phyloP scores from a whole-genome alignment of 2,329 filamentous ascomycete species.

The Scedosporium boydii region DNA sequence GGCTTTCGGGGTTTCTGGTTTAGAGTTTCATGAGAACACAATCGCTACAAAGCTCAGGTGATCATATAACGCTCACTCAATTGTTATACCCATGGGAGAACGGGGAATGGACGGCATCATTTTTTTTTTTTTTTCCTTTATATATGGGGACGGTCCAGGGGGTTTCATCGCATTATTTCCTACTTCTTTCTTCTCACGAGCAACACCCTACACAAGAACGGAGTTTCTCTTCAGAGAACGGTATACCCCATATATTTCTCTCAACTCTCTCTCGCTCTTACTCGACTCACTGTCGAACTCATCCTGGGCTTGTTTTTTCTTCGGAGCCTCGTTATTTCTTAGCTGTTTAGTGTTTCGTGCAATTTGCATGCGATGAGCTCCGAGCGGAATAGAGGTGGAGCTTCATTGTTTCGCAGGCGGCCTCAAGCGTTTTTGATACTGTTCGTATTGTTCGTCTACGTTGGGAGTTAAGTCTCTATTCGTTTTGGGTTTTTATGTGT shows the following conservation, averaged over 20 bases:
- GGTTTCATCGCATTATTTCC: background rate
- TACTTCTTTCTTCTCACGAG: background rate
- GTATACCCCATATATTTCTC: background rate
- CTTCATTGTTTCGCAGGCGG: background rate
- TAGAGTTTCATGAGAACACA: conserved; percentile 3
- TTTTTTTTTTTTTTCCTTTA: background rate
- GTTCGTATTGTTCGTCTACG: too few relatives aligned
- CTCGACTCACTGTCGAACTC: background rate
- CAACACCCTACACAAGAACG: background rate
- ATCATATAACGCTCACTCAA: background rate
- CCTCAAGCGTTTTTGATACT: background rate
- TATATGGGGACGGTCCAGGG: background rate
- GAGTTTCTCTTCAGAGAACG: background rate
- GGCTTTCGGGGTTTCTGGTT: background rate
- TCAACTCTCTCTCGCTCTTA: background rate
- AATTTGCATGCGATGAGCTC: background rate
- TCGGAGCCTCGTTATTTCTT: background rate
- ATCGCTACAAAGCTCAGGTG: conserved; percentile 2
- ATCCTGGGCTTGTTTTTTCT: background rate
- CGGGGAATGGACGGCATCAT: background rate
- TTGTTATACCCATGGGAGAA: background rate
- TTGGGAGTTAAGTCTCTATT: too few relatives aligned
- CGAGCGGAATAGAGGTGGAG: background rate
- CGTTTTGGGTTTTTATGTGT: too few relatives aligned
- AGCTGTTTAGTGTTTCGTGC: background rate